Evolutionary conservation across 768 basidiomycete genomes (phyloP).

Genomic region (Xanthoconium stramineum): DNA sequence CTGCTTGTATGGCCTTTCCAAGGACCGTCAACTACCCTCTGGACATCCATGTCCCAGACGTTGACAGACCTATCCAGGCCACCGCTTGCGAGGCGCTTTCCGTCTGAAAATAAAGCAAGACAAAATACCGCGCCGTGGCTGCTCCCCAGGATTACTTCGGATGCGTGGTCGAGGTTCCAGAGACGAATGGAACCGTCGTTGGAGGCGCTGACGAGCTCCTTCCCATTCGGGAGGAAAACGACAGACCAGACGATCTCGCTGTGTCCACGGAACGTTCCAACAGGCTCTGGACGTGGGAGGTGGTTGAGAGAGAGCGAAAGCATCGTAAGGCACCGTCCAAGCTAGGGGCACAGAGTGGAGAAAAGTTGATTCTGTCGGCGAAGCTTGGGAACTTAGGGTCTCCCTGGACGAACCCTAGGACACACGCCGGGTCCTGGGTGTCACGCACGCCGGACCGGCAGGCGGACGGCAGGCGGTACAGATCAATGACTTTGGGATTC

Average conservation of each 20-base stretch:
- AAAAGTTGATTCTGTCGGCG: conserved; percentile 20
- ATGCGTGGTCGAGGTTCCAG: conserved; percentile 25
- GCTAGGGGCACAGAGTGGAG: conserved; percentile 25
- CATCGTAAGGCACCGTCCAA: conserved; percentile 22
- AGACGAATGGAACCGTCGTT: conserved; percentile 30
- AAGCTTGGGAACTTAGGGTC: conserved; percentile 24
- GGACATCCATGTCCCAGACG: conserved; percentile 28
- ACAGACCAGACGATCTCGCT: conserved; percentile 30
- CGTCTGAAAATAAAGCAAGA: conserved; percentile 26
- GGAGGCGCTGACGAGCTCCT: conserved; percentile 25
- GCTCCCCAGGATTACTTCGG: conserved; percentile 24
- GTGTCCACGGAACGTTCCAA: conserved; percentile 22
- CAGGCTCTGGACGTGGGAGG: conserved; percentile 22
- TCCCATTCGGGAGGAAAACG: conserved; percentile 27
- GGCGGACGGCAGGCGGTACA: conserved; percentile 31
- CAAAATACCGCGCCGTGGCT: conserved; percentile 25
- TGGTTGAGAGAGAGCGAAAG: conserved; percentile 32
- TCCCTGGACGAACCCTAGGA: conserved; percentile 29
- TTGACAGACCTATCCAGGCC: conserved; percentile 31
- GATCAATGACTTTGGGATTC: conserved; percentile 32
- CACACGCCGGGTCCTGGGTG: conserved; percentile 27
- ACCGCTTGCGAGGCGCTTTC: conserved; percentile 27
- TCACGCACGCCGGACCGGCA: conserved; percentile 31
- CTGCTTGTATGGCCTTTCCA: conserved; percentile 26
- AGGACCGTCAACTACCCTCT: conserved; percentile 12